Percentiles rank a stretch among this genome's conserved stretches.
phyloP scores from a whole-genome alignment of 768 basidiomycete species.

The Mycena indigotica region DNA sequence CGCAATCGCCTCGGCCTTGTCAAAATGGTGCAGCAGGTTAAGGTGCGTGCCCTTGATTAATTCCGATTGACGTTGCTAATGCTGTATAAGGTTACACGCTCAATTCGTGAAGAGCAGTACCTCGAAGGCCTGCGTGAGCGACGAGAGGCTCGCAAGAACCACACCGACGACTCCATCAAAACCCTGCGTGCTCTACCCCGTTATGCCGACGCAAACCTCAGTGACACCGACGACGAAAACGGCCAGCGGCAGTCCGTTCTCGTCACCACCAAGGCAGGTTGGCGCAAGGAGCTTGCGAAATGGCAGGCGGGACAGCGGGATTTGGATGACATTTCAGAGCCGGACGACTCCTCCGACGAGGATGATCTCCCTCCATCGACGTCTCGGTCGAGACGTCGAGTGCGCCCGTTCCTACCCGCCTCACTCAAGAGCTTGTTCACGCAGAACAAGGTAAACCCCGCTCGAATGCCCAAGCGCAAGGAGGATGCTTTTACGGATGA shows the following conservation, averaged over 20 bases:
- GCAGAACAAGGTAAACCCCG: not conserved
- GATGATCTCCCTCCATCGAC: not conserved
- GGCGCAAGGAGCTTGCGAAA: constrained; percentile 1
- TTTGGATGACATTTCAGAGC: not conserved
- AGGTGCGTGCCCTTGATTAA: no score
- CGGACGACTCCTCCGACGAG: not conserved
- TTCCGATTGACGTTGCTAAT: no score
- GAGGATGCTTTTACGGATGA: not conserved
- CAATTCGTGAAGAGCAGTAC: not conserved
- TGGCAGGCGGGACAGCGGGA: constrained; percentile 4
- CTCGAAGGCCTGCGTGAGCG: not conserved
- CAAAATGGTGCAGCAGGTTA: constrained; percentile 1
- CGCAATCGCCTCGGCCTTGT: not conserved
- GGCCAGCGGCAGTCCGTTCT: not conserved
- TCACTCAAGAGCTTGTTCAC: not conserved
- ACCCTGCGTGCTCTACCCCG: not conserved
- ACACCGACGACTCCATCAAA: not conserved
- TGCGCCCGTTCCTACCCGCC: not conserved
- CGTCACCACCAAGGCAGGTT: not conserved
- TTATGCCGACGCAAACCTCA: constrained; percentile 1
- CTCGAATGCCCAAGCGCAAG: not conserved
- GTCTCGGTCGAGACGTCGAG: not conserved
- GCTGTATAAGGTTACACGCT: constrained; percentile 1
- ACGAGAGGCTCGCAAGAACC: not conserved
- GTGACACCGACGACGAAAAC: constrained; percentile 1